Conservation (phyloP, 2,329 filamentous ascomycete genomes). For the Ascochyta lentis region DNA sequence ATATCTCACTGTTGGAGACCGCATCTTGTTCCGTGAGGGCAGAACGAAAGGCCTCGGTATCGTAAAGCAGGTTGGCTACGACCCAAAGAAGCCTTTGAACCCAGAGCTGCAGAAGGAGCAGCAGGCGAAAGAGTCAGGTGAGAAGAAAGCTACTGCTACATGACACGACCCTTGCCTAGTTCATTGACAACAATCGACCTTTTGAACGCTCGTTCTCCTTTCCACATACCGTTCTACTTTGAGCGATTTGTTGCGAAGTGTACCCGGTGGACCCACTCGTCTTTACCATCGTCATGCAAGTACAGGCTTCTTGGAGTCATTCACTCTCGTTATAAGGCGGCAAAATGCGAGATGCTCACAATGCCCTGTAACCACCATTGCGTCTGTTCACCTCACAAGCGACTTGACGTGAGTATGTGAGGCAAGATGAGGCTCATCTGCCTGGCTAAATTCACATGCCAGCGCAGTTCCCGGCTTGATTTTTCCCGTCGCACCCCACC, state of each 20-base stretch:
- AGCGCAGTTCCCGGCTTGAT: slow-evolving; percentile 4
- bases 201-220: neutral
- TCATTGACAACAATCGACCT: neutral
- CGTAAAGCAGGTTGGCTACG: slow-evolving; percentile 89
- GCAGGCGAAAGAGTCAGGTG: slow-evolving; percentile 25
- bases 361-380: neutral
- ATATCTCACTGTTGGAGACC: slow-evolving; percentile 86
- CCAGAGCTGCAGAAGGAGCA: slow-evolving; percentile 36
- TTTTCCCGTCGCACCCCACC: slow-evolving; percentile 10
- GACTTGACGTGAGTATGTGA: neutral
- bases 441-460: slow-evolving; percentile 8
- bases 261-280: neutral
- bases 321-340: neutral
- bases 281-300: no score
- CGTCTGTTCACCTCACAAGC: neutral
- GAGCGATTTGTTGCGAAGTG: slow-evolving; percentile 10
- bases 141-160: slow-evolving; percentile 15
- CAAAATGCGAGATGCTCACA: neutral
- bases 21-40: slow-evolving; percentile 91
- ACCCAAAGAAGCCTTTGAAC: slow-evolving; percentile 61
- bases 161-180: slow-evolving; percentile 3
- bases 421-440: neutral
- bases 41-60: slow-evolving; percentile 95
- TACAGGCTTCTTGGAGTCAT: neutral
- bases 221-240: neutral